Conservation (phyloP, 1,284 basidiomycete species). For the Trichosporon asahii region DNA sequence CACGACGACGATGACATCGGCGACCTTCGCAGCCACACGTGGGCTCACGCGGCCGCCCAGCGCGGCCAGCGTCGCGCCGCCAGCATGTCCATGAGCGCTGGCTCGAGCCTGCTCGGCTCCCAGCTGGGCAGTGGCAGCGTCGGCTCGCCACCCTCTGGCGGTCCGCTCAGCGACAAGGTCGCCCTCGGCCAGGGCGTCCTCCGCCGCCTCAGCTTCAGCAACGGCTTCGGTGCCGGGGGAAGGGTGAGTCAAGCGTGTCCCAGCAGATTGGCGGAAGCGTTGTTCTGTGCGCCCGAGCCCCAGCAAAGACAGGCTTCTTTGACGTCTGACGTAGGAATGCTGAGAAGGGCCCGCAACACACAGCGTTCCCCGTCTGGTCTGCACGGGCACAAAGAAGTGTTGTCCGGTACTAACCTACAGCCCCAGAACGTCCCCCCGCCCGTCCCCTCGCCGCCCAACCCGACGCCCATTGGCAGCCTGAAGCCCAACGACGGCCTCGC, state of each 20-base stretch:
- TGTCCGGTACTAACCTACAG: constrained; percentile 3
- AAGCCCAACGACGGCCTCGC: constrained; percentile 16
- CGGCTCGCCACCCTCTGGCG: constrained; percentile 17
- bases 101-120: constrained; percentile 11
- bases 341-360: neutral
- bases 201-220: constrained; percentile 39
- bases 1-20: constrained; percentile 27
- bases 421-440: constrained; percentile 8
- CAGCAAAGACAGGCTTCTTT: neutral
- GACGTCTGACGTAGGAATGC: neutral
- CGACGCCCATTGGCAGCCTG: constrained; percentile 21
- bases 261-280: neutral
- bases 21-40: constrained; percentile 32
- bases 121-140: constrained; percentile 9
- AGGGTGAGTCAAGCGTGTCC: constrained; percentile 29
- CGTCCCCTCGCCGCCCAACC: constrained; percentile 26
- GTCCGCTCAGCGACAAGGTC: constrained; percentile 41
- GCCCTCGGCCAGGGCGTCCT: constrained; percentile 45
- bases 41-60: constrained; percentile 28
- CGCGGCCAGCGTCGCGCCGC: constrained; percentile 33
- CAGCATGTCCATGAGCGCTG: constrained; percentile 30
- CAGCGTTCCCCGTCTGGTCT: neutral
- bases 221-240: constrained; percentile 23
- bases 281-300: neutral
- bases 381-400: neutral